Conservation (phyloP, 768 basidiomycete genomes). For the Amanita muscaria region DNA sequence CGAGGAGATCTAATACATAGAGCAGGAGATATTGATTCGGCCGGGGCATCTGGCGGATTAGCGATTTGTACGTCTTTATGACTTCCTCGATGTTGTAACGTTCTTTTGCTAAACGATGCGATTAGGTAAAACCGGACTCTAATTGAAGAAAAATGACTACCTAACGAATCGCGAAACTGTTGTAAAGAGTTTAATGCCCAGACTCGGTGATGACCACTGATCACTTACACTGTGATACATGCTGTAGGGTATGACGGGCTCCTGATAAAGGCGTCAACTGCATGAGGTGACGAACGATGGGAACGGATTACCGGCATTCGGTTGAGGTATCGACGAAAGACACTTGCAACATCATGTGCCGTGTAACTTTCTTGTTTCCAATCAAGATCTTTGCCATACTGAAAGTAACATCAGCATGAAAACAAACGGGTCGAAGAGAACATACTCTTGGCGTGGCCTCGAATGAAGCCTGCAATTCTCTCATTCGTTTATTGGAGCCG, state of each 20-base stretch:
- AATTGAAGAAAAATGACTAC: slow-evolving; percentile 26
- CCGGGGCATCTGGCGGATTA: slow-evolving; percentile 80
- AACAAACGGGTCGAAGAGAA: slow-evolving; percentile 8
- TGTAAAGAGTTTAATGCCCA: slow-evolving; percentile 8
- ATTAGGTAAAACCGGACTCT: slow-evolving; percentile 13
- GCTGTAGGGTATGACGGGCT: slow-evolving; percentile 88
- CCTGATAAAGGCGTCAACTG: slow-evolving; percentile 36
- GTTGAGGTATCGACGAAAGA: slow-evolving; percentile 91
- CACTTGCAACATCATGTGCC: slow-evolving; percentile 95
- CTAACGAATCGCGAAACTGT: slow-evolving; percentile 73
- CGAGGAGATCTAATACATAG: slow-evolving; percentile 92
- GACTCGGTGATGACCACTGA: slow-evolving; percentile 11
- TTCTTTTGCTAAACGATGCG: slow-evolving; percentile 41
- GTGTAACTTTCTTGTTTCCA: slow-evolving; percentile 84
- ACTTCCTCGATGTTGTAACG: slow-evolving; percentile 63
- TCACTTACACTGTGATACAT: slow-evolving; percentile 77
- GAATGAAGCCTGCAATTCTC: slow-evolving; percentile 86
- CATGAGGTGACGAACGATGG: not conserved
- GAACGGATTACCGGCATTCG: slow-evolving; percentile 76
- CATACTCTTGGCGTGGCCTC: slow-evolving; percentile 80
- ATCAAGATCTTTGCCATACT: slow-evolving; percentile 93
- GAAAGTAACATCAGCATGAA: slow-evolving; percentile 8
- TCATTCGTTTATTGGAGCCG: slow-evolving; percentile 93
- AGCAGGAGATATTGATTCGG: slow-evolving; percentile 94
- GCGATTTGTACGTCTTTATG: slow-evolving; percentile 70